Percentiles rank a stretch among this genome's conserved stretches.
These are phyloP conservation scores for Nyctanthes arbortristis DNA, from an alignment of 257 asterid genomes.

Conservation along the genomic window DNA sequence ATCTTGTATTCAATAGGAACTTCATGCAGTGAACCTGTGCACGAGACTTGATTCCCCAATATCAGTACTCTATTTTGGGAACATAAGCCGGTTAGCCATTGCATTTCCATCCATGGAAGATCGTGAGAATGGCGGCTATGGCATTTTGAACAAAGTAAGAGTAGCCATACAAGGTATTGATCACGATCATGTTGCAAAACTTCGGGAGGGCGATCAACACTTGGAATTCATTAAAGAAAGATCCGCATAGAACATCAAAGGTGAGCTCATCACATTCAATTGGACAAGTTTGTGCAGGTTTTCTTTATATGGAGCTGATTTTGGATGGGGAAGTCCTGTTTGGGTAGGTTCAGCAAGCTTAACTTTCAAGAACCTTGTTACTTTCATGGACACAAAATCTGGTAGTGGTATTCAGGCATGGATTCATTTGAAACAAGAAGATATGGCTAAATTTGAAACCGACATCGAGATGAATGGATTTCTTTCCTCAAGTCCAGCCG, in stretches of 20 bases:
- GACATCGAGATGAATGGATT: neutral
- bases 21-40: slow-evolving; percentile 45
- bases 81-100: neutral
- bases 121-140: neutral
- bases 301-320: slow-evolving; percentile 24
- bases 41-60: slow-evolving; percentile 26
- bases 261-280: slow-evolving; percentile 28
- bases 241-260: slow-evolving; percentile 3
- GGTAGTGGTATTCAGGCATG: slow-evolving; percentile 54
- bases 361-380: slow-evolving; percentile 30
- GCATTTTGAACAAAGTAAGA: neutral
- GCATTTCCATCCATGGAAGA: neutral
- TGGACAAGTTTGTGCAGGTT: slow-evolving; percentile 31
- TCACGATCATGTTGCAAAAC: neutral
- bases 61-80: slow-evolving; percentile 11
- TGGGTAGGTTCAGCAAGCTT: slow-evolving; percentile 34
- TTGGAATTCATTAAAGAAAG: slow-evolving; percentile 5
- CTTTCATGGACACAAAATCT: slow-evolving; percentile 29
- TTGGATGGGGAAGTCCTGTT: slow-evolving; percentile 28
- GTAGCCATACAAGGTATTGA: neutral
- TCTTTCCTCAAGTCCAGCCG: neutral
- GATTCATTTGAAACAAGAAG: slow-evolving; percentile 33
- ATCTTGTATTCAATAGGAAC: slow-evolving; percentile 11
- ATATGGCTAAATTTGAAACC: slow-evolving; percentile 36
- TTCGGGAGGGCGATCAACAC: neutral